Evolutionary conservation across 1,284 basidiomycete species (phyloP).

Genomic region (Malassezia globosa): DNA sequence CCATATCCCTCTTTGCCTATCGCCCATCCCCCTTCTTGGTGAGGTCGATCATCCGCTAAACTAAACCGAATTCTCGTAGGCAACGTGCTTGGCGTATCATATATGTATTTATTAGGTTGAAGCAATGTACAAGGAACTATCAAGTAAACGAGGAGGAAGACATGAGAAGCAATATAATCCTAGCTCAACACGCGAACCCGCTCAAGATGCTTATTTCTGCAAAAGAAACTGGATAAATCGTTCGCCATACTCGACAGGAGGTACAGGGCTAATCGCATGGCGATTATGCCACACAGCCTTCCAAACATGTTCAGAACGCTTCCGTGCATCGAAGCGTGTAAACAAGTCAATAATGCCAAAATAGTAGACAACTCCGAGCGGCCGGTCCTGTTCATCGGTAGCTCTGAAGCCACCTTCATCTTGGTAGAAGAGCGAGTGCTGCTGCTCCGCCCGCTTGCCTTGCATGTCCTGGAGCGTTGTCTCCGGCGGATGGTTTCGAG

Average conservation of each 20-base stretch:
- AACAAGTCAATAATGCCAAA: slow-evolving; percentile 48
- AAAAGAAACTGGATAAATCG: slow-evolving; percentile 36
- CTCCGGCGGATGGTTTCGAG: background rate
- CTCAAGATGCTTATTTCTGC: background rate
- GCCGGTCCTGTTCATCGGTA: slow-evolving; percentile 69
- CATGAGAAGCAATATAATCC: too few relatives aligned
- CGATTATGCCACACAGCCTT: slow-evolving; percentile 60
- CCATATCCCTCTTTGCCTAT: too few relatives aligned
- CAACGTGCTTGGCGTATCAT: too few relatives aligned
- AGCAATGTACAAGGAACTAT: background rate
- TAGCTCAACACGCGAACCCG: background rate
- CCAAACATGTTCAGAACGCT: slow-evolving; percentile 81
- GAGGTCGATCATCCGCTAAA: too few relatives aligned
- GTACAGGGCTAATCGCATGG: slow-evolving; percentile 38
- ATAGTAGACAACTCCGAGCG: slow-evolving; percentile 77
- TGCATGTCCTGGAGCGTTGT: background rate
- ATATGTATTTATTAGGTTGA: too few relatives aligned
- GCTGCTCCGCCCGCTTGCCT: slow-evolving; percentile 54
- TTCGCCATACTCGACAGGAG: slow-evolving; percentile 37
- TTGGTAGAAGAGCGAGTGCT: slow-evolving; percentile 85
- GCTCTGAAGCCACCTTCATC: slow-evolving; percentile 88
- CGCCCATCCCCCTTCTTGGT: too few relatives aligned
- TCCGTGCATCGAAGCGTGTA: slow-evolving; percentile 69
- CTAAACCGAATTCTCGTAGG: too few relatives aligned
- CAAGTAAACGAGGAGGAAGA: background rate